Evolutionary conservation across 371 early-diverging fungal species (phyloP), one percentile per base, ranked within the genome.

Genomic region (Mucor mucedo): DNA sequence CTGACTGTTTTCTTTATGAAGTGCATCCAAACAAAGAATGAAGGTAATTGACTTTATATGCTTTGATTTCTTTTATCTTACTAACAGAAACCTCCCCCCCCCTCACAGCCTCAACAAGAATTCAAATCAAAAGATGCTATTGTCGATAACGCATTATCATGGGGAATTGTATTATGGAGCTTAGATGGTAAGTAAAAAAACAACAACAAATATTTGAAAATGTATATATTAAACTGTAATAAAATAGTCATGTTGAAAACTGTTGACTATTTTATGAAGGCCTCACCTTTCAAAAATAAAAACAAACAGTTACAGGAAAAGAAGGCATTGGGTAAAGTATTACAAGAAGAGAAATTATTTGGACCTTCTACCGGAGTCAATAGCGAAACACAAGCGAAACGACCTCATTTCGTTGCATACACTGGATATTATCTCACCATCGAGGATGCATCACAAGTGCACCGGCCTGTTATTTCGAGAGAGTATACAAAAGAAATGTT

Each of bases 361-460:
- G 73, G 73, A 6, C 59, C 60, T 0, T 60, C 64, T 11, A 71
- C 75, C 3, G 75, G 67, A 45, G 64, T 60, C 33, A 58, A 65
- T 21, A 66, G 61, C 13, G 65, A 65, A 33, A 53, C 55, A 6
- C 64, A 62, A 27, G 16, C 67, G 11, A 60, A 49, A 33, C 60
- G 65, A 16, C 73, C 80, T 8, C 65, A 74, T 1, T 76, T 73
- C 62, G 68, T 78, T 4, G 71, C 70, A 21, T 80, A 79, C 35
- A 65, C 70, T 30, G 68, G 74, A 10, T 60, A 65, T 30, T 83
- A 73, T 49, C 16, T 76, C 1, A 39, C 75, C 2, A 68, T 79
- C 13, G 81, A 83, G 47, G 84, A 83, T 62, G 72, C 65, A 5
- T 72, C 71, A 2, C 74, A 77, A n/a, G 58, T 69, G 0, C 73